Percentiles rank a stretch among this genome's conserved stretches.
Evolutionary conservation across 2,329 filamentous ascomycete species (phyloP).

Genomic region (Venturia effusa): DNA sequence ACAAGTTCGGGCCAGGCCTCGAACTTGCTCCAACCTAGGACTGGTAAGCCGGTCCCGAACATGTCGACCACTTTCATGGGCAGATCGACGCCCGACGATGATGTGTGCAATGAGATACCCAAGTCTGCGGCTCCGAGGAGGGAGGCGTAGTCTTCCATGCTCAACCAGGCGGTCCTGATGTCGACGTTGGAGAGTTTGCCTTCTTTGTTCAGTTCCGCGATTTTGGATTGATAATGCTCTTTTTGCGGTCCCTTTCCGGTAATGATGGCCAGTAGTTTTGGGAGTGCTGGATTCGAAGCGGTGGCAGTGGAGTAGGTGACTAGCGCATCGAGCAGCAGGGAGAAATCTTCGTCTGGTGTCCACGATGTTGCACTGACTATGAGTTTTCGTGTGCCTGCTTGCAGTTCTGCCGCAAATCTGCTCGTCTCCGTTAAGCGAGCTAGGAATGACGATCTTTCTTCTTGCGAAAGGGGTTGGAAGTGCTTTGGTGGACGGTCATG

Average conservation of each 20-base stretch:
- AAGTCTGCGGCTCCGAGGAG: constrained; percentile 79
- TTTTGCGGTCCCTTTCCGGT: constrained; percentile 89
- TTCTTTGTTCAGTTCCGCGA: constrained; percentile 48
- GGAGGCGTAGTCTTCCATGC: constrained; percentile 69
- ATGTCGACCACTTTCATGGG: constrained; percentile 99
- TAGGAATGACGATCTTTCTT: constrained; percentile 49
- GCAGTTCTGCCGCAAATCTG: constrained; percentile 47
- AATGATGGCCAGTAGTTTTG: constrained; percentile 73
- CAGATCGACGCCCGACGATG: constrained; percentile 86
- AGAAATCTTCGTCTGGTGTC: constrained; percentile 95
- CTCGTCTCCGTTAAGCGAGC: constrained; percentile 53
- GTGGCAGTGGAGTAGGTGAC: constrained; percentile 55
- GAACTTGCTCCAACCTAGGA: constrained; percentile 76
- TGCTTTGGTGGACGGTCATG: constrained; percentile 79
- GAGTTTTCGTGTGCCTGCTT: constrained; percentile 50
- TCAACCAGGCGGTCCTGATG: constrained; percentile 76
- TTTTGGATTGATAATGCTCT: constrained; percentile 57
- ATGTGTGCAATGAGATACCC: constrained; percentile 84
- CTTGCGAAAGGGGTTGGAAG: constrained; percentile 58
- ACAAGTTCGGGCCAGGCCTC: constrained; percentile 89
- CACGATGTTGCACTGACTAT: constrained; percentile 92
- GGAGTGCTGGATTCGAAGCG: constrained; percentile 38
- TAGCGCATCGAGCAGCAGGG: constrained; percentile 72
- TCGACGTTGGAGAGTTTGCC: constrained; percentile 59
- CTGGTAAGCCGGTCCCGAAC: constrained; percentile 89